Base-by-base conservation (phyloP, 176 grass and related monocot genomes). In the Eleusine indica region DNA sequence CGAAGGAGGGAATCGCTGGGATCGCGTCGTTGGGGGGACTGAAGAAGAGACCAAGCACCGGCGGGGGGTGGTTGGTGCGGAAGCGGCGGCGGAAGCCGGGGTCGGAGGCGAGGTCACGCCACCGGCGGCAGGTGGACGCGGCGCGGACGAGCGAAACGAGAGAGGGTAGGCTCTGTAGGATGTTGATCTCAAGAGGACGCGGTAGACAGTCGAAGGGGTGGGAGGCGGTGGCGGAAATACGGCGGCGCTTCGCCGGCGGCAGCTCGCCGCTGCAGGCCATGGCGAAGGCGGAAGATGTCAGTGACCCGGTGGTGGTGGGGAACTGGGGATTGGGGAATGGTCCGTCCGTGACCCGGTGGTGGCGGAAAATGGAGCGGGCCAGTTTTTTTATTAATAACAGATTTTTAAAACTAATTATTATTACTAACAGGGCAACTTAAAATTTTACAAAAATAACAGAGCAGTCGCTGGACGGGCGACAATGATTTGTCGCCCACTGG, bases 11-110 rank as follows among this genome's bases (percentile, higher is more conserved):
- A 38, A 64, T 63, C 56, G 21, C 57, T 3, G 38, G 75, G 12
- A 17, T 13, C 18, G 5, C 6, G 6, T 17, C 21, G 12, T 39
- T 10, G 21, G 39, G 12, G 22, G 57, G 39, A 38, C 61, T 38
- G 39, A 77, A 77, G 75, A 78, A 78, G 75, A 64, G 58, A 12
- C 39, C 57, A 5, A 78, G 57, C n/a, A 78, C 37, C 18, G n/a
- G 75, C 57, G 75, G n/a, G 7, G 57, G 75, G 57, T 64, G 56
- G 15, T 5, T 41, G 4, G 25, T 22, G 75, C 60, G 4, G 75
- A 77, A 77, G 11, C n/a, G 56, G 22, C 74, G 74, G 54, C 74
- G 74, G 74, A 62, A 77, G 16, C 2, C 40, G 38, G 47, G 47
- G 47, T 49, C 9, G 47, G 47, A 13, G 47, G 47, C 47, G 10